phyloP scores from a whole-genome alignment of 2,329 filamentous ascomycete genomes.

The Raffaelea arxii region DNA sequence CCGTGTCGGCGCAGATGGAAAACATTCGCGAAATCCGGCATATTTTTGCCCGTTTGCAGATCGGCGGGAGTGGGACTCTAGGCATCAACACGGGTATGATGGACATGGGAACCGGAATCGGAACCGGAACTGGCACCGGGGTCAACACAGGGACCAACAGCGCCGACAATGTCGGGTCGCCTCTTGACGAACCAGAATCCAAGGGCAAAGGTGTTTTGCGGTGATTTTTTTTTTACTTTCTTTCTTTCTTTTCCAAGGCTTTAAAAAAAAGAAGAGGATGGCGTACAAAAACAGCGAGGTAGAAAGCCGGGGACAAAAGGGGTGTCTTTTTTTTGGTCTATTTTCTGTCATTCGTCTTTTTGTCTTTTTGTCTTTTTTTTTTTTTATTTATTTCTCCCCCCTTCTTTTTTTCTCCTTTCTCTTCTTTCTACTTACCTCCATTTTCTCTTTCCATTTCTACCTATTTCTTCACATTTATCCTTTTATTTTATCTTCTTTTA shows the following conservation, averaged over 20 bases:
- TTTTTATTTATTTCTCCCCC: background rate
- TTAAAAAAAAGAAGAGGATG: background rate
- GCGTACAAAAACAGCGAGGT: background rate
- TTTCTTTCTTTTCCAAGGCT: background rate
- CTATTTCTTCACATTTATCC: background rate
- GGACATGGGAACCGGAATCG: background rate
- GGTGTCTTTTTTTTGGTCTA: background rate
- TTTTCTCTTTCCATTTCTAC: background rate
- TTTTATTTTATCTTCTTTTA: background rate
- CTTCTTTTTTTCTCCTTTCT: background rate
- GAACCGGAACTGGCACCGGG: background rate
- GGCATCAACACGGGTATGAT: too few species aligned
- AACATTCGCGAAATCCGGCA: slow-evolving; percentile 66
- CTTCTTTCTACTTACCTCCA: background rate
- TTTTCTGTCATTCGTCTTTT: background rate
- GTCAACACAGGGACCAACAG: background rate
- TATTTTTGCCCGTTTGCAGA: slow-evolving; percentile 55
- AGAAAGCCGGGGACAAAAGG: background rate
- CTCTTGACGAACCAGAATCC: too few species aligned
- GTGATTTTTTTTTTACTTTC: background rate
- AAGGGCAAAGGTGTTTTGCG: background rate
- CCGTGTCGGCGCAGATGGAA: slow-evolving; percentile 47
- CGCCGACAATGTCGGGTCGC: too few species aligned
- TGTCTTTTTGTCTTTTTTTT: background rate
- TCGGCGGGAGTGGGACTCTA: slow-evolving; percentile 24